A percentile compares a stretch with the other conserved stretches of the same genome.
Evolutionary conservation across 164 flowering plant species (phyloP).

Genomic region (Chimonanthus praecox): DNA sequence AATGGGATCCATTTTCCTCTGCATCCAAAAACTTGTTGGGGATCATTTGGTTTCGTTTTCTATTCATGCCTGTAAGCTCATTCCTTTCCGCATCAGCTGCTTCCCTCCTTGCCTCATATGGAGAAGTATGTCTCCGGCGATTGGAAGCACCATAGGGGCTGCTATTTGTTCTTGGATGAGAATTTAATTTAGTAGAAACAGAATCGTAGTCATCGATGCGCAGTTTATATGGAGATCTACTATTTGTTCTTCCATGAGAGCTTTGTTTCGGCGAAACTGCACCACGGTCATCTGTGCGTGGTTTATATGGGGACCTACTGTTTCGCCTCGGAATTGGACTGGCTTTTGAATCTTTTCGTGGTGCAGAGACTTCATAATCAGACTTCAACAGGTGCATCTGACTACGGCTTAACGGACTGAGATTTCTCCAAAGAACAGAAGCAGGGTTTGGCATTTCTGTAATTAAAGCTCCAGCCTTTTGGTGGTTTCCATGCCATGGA

Average conservation of each 20-base stretch:
- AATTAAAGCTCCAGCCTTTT: conserved; percentile 6
- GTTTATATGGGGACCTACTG: conserved; percentile 10
- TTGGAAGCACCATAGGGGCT: conserved; percentile 29
- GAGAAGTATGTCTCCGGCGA: conserved; percentile 32
- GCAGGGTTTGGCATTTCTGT: conserved; percentile 8
- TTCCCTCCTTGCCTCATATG: conserved; percentile 29
- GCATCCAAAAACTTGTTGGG: conserved; percentile 8
- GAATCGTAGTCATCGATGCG: conserved; percentile 19
- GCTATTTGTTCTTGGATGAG: conserved; percentile 13
- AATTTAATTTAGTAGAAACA: conserved; percentile 15
- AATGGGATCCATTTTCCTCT: conserved; percentile 8
- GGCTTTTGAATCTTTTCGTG: conserved; percentile 8
- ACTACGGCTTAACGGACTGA: conserved; percentile 19
- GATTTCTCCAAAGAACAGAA: too few species aligned
- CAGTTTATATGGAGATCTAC: conserved; percentile 43
- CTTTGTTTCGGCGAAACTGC: not conserved
- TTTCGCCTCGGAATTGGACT: conserved; percentile 23
- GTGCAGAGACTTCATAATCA: conserved; percentile 13
- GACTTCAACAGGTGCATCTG: conserved; percentile 9
- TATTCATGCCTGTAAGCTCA: conserved; percentile 14
- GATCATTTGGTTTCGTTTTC: conserved; percentile 10
- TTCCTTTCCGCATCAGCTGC: conserved; percentile 11
- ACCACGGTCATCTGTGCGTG: not conserved
- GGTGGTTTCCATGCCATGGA: conserved; percentile 24
- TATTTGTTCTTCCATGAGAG: conserved; percentile 11